Conservation (phyloP, 345 rosid species). For the Salix dunnii region DNA sequence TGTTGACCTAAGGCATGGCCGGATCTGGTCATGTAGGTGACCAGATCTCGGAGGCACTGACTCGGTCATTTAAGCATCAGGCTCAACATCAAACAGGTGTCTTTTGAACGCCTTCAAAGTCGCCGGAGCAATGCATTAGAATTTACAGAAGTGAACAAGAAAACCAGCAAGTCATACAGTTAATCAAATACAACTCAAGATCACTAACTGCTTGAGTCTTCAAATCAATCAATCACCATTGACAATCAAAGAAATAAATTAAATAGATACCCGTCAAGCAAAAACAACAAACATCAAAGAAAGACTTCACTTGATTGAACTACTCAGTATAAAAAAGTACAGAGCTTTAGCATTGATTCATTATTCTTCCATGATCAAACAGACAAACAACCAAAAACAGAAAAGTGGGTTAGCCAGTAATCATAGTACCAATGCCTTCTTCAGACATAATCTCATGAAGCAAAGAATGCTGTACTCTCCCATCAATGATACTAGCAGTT, state of each 20-base stretch:
- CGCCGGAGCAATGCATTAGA: background rate
- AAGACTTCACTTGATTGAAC: background rate
- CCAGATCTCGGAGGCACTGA: background rate
- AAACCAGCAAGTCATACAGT: background rate
- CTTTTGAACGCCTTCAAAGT: background rate
- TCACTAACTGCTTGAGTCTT: background rate
- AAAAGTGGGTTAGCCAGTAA: slow-evolving; percentile 49
- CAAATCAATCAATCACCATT: background rate
- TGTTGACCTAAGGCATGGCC: background rate
- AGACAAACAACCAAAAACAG: background rate
- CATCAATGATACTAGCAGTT: slow-evolving; percentile 91
- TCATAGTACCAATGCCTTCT: slow-evolving; percentile 97
- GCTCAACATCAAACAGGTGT: background rate
- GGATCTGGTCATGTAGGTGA: background rate
- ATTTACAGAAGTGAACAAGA: background rate
- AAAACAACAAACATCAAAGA: background rate
- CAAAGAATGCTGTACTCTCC: slow-evolving; percentile 73
- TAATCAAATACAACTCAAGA: background rate
- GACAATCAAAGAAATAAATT: background rate
- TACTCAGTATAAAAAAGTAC: background rate
- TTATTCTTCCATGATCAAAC: background rate
- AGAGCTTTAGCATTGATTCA: background rate
- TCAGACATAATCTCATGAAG: slow-evolving; percentile 86
- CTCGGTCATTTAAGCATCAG: background rate
- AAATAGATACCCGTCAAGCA: background rate